Evolutionary conservation across 306 rosid species (phyloP).

Genomic region (Citrullus mucosospermus): DNA sequence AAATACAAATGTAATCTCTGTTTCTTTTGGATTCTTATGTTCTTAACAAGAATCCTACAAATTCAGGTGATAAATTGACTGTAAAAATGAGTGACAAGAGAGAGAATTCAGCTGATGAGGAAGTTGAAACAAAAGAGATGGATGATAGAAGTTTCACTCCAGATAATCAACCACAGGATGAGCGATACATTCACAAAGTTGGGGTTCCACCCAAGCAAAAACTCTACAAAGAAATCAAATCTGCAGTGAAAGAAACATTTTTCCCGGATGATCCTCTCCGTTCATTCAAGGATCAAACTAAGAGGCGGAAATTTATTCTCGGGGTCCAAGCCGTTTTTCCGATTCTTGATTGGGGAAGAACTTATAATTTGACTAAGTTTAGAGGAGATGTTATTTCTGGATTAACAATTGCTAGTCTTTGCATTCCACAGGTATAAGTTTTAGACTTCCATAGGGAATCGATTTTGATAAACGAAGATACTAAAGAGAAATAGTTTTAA

Average conservation of each 20-base stretch:
- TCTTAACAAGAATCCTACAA: not conserved
- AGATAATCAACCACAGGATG: not conserved
- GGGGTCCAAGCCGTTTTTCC: constrained; percentile 18
- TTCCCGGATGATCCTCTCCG: constrained; percentile 27
- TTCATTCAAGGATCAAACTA: constrained; percentile 16
- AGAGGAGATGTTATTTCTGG: constrained; percentile 22
- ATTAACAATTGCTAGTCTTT: constrained; percentile 26
- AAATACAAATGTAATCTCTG: not conserved
- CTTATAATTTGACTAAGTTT: constrained; percentile 12
- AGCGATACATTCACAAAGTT: constrained; percentile 15
- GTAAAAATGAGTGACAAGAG: not conserved
- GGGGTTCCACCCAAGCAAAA: constrained; percentile 22
- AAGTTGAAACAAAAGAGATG: not conserved
- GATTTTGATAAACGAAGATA: not conserved
- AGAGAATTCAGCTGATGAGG: not conserved
- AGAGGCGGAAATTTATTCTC: not conserved
- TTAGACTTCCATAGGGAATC: not conserved
- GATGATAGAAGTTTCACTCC: not conserved
- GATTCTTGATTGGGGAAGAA: constrained; percentile 16
- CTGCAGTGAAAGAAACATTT: constrained; percentile 16
- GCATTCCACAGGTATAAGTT: constrained; percentile 23
- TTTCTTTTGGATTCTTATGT: not conserved
- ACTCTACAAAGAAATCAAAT: constrained; percentile 9
- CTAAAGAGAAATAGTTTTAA: not conserved
- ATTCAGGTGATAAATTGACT: not conserved